These are phyloP conservation scores for Cryphonectria radicalis DNA, from an alignment of 2,329 filamentous ascomycete species.

Conservation along the genomic window DNA sequence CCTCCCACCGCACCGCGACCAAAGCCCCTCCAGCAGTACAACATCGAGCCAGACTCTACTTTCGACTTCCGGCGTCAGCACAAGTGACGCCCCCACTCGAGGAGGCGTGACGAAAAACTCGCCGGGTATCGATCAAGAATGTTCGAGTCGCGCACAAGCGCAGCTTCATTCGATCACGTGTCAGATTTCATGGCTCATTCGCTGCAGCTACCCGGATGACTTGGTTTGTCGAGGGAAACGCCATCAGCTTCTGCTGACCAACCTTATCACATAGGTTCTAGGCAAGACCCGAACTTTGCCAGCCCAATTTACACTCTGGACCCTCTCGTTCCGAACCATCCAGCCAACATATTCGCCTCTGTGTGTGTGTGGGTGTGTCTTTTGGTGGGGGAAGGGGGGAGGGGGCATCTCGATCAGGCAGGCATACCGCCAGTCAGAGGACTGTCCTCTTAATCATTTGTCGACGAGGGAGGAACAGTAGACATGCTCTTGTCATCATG, in stretches of 20 bases:
- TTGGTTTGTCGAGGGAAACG: background rate
- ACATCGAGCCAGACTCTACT: background rate
- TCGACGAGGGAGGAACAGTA: slow-evolving; percentile 3
- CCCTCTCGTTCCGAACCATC: background rate
- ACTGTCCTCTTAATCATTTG: background rate
- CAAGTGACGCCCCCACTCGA: background rate
- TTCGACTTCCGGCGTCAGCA: background rate
- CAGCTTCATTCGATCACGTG: slow-evolving; percentile 22
- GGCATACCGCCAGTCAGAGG: slow-evolving; percentile 1
- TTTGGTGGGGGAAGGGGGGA: too few species aligned
- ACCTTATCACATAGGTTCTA: background rate
- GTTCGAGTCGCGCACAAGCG: slow-evolving; percentile 17
- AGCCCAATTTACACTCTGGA: background rate
- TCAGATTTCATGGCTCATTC: slow-evolving; percentile 4
- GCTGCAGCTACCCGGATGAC: background rate
- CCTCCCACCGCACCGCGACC: background rate
- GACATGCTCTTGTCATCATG: slow-evolving; percentile 20
- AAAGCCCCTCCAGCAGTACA: background rate
- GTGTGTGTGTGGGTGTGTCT: too few species aligned
- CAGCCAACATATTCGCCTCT: background rate
- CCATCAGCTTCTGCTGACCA: background rate
- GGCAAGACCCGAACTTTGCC: background rate
- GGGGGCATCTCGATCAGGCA: background rate
- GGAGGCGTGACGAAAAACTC: background rate
- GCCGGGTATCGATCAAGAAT: background rate